phyloP scores from a whole-genome alignment of 2,329 filamentous ascomycete species.

The Ambrosiella xylebori region DNA sequence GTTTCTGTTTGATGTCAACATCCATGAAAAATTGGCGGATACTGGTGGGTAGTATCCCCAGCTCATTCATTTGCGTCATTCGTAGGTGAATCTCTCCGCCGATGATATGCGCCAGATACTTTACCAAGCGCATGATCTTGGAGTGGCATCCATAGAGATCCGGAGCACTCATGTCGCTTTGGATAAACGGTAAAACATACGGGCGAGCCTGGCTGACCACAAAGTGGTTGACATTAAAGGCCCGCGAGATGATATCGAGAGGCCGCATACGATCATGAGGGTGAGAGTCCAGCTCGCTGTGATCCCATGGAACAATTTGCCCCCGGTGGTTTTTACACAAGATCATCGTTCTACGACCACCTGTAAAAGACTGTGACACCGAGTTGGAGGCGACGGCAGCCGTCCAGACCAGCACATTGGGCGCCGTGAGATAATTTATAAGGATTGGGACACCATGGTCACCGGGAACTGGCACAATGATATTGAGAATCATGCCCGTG shows the following conservation, averaged over 20 bases:
- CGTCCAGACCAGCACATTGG: slow-evolving; percentile 76
- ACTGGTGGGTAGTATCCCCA: slow-evolving; percentile 52
- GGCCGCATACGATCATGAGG: slow-evolving; percentile 12
- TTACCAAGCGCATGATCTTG: slow-evolving; percentile 38
- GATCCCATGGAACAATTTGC: slow-evolving; percentile 51
- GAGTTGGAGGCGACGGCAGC: slow-evolving; percentile 63
- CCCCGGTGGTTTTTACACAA: slow-evolving; percentile 65
- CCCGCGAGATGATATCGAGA: slow-evolving; percentile 20
- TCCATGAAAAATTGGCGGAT: slow-evolving; percentile 66
- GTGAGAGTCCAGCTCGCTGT: slow-evolving; percentile 11
- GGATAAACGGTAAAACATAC: slow-evolving; percentile 72
- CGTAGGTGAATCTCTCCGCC: slow-evolving; percentile 66
- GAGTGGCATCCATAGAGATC: slow-evolving; percentile 41
- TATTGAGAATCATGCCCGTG: slow-evolving; percentile 78
- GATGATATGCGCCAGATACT: slow-evolving; percentile 48
- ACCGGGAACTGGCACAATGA: slow-evolving; percentile 65
- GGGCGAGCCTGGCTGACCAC: slow-evolving; percentile 84
- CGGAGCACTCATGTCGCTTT: slow-evolving; percentile 63
- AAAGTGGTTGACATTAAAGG: slow-evolving; percentile 91
- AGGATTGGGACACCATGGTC: slow-evolving; percentile 65
- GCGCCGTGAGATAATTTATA: slow-evolving; percentile 82
- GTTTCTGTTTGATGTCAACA: slow-evolving; percentile 43
- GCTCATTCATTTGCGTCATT: slow-evolving; percentile 60
- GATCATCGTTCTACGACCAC: slow-evolving; percentile 44
- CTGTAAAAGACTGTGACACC: slow-evolving; percentile 46